phyloP scores from a whole-genome alignment of 2,329 filamentous ascomycete species.

The Ophiobolus disseminans region DNA sequence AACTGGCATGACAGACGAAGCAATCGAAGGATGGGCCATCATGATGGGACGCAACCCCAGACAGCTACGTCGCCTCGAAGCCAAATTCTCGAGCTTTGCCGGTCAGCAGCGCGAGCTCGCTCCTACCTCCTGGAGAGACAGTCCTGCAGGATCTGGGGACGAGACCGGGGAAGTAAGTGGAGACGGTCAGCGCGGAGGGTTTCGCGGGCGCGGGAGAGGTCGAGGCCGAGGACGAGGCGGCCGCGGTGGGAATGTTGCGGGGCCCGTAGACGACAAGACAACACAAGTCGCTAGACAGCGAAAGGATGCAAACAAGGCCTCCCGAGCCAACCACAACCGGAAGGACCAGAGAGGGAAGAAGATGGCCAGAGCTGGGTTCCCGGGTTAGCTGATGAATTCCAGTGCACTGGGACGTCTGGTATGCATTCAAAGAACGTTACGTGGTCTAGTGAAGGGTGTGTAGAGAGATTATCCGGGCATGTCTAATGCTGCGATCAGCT shows the following conservation, averaged over 20 bases:
- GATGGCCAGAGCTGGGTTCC: slow-evolving; percentile 64
- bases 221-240: slow-evolving; percentile 44
- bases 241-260: slow-evolving; percentile 64
- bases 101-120: slow-evolving; percentile 71
- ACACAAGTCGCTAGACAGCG: slow-evolving; percentile 73
- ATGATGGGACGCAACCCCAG: slow-evolving; percentile 80
- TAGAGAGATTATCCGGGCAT: not conserved
- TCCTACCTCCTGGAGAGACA: slow-evolving; percentile 66
- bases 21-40: slow-evolving; percentile 90
- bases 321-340: slow-evolving; percentile 84
- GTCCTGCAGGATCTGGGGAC: slow-evolving; percentile 61
- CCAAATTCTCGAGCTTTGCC: slow-evolving; percentile 69
- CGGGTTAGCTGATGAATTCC: slow-evolving; percentile 40
- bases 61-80: slow-evolving; percentile 73
- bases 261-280: slow-evolving; percentile 71
- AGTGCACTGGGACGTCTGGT: not conserved
- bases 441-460: not conserved
- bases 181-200: slow-evolving; percentile 53
- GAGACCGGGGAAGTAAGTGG: slow-evolving; percentile 56
- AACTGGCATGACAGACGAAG: slow-evolving; percentile 90
- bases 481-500: no score
- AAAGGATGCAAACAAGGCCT: slow-evolving; percentile 84
- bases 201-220: slow-evolving; percentile 22
- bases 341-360: slow-evolving; percentile 72
- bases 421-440: not conserved